These are phyloP conservation scores for Backusella luteola DNA, from an alignment of 192 early-diverging fungal genomes.

Conservation along the genomic window DNA sequence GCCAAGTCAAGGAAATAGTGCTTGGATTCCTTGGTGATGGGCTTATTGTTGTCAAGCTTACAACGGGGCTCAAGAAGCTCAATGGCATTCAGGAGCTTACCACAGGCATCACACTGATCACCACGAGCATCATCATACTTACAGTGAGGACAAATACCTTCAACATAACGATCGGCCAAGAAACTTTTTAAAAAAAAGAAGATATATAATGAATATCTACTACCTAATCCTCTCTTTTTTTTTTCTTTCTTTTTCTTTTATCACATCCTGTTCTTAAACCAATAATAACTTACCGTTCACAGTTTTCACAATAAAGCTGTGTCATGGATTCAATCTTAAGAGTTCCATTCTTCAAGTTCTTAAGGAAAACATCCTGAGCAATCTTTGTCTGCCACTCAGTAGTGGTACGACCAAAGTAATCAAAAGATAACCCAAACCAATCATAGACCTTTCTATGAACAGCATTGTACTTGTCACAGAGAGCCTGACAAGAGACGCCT, in stretches of 20 bases:
- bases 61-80: conserved; percentile 94
- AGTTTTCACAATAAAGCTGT: conserved; percentile 90
- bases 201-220: not conserved
- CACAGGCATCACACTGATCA: conserved; percentile 98
- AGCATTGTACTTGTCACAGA: conserved; percentile 96
- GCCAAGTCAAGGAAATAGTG: conserved; percentile 92
- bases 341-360: conserved; percentile 68
- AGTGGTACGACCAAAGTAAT: conserved; percentile 94
- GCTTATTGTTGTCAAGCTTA: conserved; percentile 84
- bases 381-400: conserved; percentile 91
- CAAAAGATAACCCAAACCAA: conserved; percentile 95
- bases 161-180: conserved; percentile 97
- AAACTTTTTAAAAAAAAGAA: conserved; percentile 51
- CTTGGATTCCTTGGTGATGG: conserved; percentile 77
- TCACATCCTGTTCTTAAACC: not conserved
- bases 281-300: conserved; percentile 53
- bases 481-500: conserved; percentile 80
- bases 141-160: conserved; percentile 94
- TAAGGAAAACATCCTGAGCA: conserved; percentile 84
- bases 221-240: not conserved
- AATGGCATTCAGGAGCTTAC: conserved; percentile 84
- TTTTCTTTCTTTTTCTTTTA: no score
- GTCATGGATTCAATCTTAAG: conserved; percentile 74
- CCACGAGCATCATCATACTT: conserved; percentile 90
- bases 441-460: conserved; percentile 88